phyloP scores from a whole-genome alignment of 371 early-diverging fungal genomes.

The Rhizopus arrhizus region DNA sequence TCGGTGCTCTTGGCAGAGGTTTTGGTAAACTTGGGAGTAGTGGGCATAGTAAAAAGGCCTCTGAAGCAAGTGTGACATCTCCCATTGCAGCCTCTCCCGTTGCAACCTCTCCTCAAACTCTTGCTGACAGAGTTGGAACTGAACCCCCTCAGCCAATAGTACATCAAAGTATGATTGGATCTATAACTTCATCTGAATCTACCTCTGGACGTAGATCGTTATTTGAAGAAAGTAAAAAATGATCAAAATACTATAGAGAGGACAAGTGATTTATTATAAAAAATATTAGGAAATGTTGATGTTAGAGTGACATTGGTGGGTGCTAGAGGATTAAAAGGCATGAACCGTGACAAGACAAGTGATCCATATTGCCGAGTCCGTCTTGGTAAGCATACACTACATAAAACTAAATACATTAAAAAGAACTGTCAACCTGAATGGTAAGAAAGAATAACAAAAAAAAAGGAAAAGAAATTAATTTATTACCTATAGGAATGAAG shows the following conservation, averaged over 20 bases:
- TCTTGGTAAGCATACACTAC: slow-evolving; percentile 52
- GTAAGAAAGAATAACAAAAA: slow-evolving; percentile 13
- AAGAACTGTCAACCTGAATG: slow-evolving; percentile 69
- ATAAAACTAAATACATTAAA: slow-evolving; percentile 73
- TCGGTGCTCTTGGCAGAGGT: slow-evolving; percentile 29
- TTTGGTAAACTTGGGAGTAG: slow-evolving; percentile 26
- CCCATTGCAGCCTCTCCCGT: neutral
- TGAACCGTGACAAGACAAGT: slow-evolving; percentile 44
- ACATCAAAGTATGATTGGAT: neutral
- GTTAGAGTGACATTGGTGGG: slow-evolving; percentile 46
- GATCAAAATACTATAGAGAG: slow-evolving; percentile 1
- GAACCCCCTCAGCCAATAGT: neutral
- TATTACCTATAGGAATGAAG: slow-evolving; percentile 27
- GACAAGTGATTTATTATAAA: neutral
- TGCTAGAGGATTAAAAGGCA: slow-evolving; percentile 51
- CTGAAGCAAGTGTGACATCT: slow-evolving; percentile 5
- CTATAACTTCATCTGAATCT: slow-evolving; percentile 11
- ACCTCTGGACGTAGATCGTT: slow-evolving; percentile 15
- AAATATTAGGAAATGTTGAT: slow-evolving; percentile 26
- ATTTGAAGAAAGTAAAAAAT: slow-evolving; percentile 22
- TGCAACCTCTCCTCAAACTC: too few species aligned
- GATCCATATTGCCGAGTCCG: slow-evolving; percentile 54
- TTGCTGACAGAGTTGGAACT: too few species aligned
- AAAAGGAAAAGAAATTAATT: neutral
- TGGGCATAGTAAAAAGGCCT: slow-evolving; percentile 12